Evolutionary conservation across 495 filamentous ascomycete species (phyloP).

Genomic region (Aspergillus carlsbadensis): DNA sequence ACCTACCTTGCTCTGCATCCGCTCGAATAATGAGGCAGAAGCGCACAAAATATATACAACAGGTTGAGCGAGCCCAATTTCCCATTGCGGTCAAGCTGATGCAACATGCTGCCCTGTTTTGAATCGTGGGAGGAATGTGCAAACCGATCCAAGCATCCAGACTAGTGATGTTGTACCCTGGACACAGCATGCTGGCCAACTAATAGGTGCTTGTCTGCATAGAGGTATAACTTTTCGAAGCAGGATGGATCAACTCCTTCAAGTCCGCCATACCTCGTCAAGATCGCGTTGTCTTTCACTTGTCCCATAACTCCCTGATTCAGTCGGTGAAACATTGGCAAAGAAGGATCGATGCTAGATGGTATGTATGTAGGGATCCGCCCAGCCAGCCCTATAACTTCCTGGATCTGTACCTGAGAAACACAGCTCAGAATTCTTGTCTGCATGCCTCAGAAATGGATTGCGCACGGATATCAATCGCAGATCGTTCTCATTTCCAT

Average conservation of each 20-base stretch:
- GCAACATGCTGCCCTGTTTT: not conserved
- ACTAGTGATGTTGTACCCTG: constrained; percentile 10
- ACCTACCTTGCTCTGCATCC: too few species aligned
- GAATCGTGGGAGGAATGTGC: not conserved
- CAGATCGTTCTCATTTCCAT: constrained; percentile 1
- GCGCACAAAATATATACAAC: too few species aligned
- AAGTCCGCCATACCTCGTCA: not conserved
- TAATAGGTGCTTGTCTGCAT: constrained; percentile 2
- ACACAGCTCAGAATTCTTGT: constrained; percentile 1
- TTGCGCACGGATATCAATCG: constrained; percentile 22
- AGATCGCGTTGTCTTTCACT: not conserved
- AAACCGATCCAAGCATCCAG: constrained; percentile 1
- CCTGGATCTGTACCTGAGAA: not conserved
- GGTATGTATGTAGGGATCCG: constrained; percentile 12
- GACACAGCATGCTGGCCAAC: constrained; percentile 1
- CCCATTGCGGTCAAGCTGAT: not conserved
- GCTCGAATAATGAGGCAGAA: too few species aligned
- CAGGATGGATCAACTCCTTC: not conserved
- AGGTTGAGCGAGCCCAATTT: too few species aligned
- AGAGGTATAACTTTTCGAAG: not conserved
- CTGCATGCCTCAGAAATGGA: constrained; percentile 17
- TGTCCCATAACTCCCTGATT: not conserved
- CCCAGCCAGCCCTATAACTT: constrained; percentile 12
- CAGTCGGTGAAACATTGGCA: not conserved
- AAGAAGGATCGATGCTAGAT: not conserved